Evolutionary conservation across 768 basidiomycete species (phyloP).

Genomic region (Pholiota microspora): DNA sequence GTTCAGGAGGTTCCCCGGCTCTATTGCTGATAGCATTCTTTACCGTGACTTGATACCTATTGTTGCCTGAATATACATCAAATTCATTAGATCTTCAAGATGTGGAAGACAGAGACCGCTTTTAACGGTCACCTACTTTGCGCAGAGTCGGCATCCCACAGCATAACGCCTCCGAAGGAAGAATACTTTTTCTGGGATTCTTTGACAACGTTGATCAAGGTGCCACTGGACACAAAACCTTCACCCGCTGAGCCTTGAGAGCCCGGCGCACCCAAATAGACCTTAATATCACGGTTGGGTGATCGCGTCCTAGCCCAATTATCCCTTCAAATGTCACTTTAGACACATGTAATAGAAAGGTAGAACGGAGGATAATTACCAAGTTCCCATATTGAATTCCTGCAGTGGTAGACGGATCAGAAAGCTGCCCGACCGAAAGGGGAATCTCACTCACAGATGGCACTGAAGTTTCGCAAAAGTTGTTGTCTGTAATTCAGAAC

Average conservation of each 20-base stretch:
- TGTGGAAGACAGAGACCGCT: background rate
- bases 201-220: conserved; percentile 40
- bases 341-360: background rate
- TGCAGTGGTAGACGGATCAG: conserved; percentile 16
- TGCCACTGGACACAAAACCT: conserved; percentile 48
- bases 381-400: conserved; percentile 51
- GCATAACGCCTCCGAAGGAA: conserved; percentile 59
- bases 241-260: conserved; percentile 47
- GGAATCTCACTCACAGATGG: conserved; percentile 30
- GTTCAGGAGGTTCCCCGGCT: conserved; percentile 37
- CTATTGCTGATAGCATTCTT: conserved; percentile 60
- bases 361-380: conserved; percentile 26
- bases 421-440: conserved; percentile 11
- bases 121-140: conserved; percentile 32
- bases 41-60: conserved; percentile 55
- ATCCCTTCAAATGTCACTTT: conserved; percentile 35
- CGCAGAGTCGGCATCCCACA: conserved; percentile 42
- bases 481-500: conserved; percentile 46
- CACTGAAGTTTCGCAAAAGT: conserved; percentile 47
- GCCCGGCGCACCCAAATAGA: conserved; percentile 60
- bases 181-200: conserved; percentile 49
- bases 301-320: conserved; percentile 60
- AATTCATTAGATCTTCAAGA: background rate
- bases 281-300: conserved; percentile 56
- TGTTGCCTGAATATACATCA: conserved; percentile 41